phyloP scores from a whole-genome alignment of 768 basidiomycete species.

The Lactarius akahatsu region DNA sequence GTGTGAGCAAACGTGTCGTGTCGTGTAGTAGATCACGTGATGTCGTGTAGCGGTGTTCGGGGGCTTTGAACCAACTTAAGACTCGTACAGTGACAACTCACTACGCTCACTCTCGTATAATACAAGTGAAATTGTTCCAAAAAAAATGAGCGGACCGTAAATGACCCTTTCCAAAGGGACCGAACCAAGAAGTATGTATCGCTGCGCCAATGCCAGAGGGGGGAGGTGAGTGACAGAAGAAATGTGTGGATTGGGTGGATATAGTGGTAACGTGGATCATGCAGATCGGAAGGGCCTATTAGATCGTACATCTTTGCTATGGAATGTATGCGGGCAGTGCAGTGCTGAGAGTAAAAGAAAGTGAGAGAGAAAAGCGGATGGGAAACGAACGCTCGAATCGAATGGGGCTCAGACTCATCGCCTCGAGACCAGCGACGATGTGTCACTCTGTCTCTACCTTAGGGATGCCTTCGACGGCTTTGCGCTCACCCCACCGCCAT shows the following conservation, averaged over 20 bases:
- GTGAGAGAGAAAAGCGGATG: neutral
- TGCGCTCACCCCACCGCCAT: slow-evolving; percentile 7
- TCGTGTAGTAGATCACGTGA: no score
- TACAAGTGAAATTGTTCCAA: slow-evolving; percentile 11
- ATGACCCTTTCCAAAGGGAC: slow-evolving; percentile 11
- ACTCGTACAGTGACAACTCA: no score
- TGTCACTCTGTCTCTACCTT: slow-evolving; percentile 8
- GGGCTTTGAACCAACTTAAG: no score
- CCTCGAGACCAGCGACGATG: neutral
- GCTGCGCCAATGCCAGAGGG: neutral
- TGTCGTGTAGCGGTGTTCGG: no score
- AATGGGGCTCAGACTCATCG: neutral
- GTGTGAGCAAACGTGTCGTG: no score
- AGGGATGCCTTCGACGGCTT: slow-evolving; percentile 17
- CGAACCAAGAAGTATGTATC: slow-evolving; percentile 17
- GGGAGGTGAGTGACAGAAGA: neutral
- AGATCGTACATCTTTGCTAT: slow-evolving; percentile 24
- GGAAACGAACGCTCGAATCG: slow-evolving; percentile 1
- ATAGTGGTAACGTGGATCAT: slow-evolving; percentile 19
- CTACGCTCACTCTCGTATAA: slow-evolving; percentile 6
- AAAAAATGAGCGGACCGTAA: slow-evolving; percentile 7
- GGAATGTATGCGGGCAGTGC: slow-evolving; percentile 12
- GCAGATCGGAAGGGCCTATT: slow-evolving; percentile 19
- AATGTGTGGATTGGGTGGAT: slow-evolving; percentile 3
- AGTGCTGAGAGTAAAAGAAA: neutral